Evolutionary conservation across 1,284 basidiomycete genomes (phyloP), one percentile per base, ranked within the genome.

Genomic region (Fomitopsis schrenkii): DNA sequence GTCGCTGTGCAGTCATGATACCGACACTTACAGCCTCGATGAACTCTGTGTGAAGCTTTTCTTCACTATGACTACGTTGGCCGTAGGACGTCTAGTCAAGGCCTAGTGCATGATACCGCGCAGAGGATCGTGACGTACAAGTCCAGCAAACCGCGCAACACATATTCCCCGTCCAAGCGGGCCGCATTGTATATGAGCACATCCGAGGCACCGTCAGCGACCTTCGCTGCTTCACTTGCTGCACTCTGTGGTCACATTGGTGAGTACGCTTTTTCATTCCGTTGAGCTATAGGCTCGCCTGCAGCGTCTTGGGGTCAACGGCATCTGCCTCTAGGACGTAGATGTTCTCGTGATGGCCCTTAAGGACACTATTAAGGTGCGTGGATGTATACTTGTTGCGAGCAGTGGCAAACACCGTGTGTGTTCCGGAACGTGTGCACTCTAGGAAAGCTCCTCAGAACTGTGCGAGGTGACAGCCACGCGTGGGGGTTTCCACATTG

Each of bases 121-220:
- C 19, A 45, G 2, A 19, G 44, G n/a, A 9, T 8, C 44, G 17
- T 15, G 7, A 50, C 67, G 7, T 45, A 66, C 67, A 60, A 68
- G 48, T 63, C 61, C 19, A 60, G 55, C 19, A 64, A 62, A 2
- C 55, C 48, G 15, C 55, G 55, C 17, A 36, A 48, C 3, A 62
- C 6, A 9, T 19, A 38, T 12, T 52, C 22, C 1, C 17, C 1
- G 14, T 61, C 58, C 46, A 70, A 55, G n/a, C 56, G 53, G 5
- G 70, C 72, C 10, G 68, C 72, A 57, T 72, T 73, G 57, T 73
- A 70, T 55, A 75, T 73, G 17, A 75, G 66, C 15, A 67, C 66
- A 63, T 75, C 74, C 30, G 75, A 60, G 33, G 56, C 61, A 14
- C 73, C 73, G 17, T 69, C 70, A 1, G 66, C 68, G 10, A 70